phyloP scores from a whole-genome alignment of 75 land plant species.

The Pseudotsuga menziesii region DNA sequence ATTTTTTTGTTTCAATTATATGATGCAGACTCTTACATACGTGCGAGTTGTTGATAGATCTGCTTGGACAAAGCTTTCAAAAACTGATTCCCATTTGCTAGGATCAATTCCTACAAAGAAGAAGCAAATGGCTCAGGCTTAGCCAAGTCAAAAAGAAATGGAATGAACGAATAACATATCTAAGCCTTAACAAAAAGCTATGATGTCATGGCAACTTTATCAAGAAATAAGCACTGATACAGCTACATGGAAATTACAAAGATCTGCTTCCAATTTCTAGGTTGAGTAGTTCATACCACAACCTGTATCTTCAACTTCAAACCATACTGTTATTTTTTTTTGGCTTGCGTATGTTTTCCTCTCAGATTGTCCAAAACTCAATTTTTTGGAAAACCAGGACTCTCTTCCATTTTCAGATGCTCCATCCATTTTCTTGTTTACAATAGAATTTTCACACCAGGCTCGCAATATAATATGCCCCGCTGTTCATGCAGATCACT shows the following conservation, averaged over 20 bases:
- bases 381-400: constrained; percentile 7
- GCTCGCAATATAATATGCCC: constrained; percentile 73
- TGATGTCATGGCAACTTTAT: not conserved
- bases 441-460: constrained; percentile 49
- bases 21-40: constrained; percentile 25
- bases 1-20: not conserved
- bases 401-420: constrained; percentile 11
- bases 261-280: not conserved
- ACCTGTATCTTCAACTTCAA: constrained; percentile 92
- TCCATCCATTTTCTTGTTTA: constrained; percentile 6
- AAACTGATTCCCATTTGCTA: constrained; percentile 79
- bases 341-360: constrained; percentile 13
- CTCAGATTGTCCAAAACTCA: constrained; percentile 11
- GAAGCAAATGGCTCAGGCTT: not conserved
- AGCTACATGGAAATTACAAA: not conserved
- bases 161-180: not conserved
- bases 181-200: not conserved
- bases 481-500: constrained; percentile 25
- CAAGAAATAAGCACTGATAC: not conserved
- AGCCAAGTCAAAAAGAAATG: not conserved
- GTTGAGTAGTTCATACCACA: constrained; percentile 41
- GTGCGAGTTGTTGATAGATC: constrained; percentile 81
- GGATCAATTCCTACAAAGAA: constrained; percentile 63
- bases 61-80: constrained; percentile 90
- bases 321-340: constrained; percentile 46